Base-by-base conservation (phyloP, 306 rosid species). In the Alnus rubra region DNA sequence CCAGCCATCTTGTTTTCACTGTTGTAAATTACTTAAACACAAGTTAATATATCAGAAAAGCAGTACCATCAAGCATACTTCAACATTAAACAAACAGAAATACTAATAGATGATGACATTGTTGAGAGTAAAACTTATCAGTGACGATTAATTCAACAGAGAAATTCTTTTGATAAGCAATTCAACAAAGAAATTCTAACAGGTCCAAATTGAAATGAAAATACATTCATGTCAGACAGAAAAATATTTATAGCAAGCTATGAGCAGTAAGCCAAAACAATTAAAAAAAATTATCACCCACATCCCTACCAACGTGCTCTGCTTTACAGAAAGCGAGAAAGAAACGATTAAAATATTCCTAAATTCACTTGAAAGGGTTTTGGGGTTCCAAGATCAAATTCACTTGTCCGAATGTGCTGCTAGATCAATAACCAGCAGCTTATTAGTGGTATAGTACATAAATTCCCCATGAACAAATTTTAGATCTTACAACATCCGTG, bases 1-100 rank as follows among this genome's bases (percentile, higher is more conserved):
- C 97, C 97, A 92, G 98, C 89, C 98, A 94, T 94, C 97, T 88
- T 94, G 97, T 87, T 87, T 84, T 86, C 87, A 88, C 92, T 75
- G 90, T 89, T 80, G 88, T 85, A 78, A 90, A 89, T 89, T 92
- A 90, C 98, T 94, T 83, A 67, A 83, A 86, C 88, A 93, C 87
- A 85, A 90, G 90, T 87, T 80, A 88, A 89, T 75, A 80, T 44
- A 89, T 94, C 80, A 92, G 96, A 88, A 94, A 70, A 84, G 28
- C 33, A 74, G 79, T 69, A 79, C 76, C 9, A 81, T 71, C 78
- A 76, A 11, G 67, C 71, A 62, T 28, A 83, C 74, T 59, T 69
- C 83, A 70, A 49, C 35, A 30, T 48, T 72, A 45, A 77, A 47
- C 37, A 69, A 23, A 47, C 39, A 58, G 12, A 67, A 37, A 10